phyloP scores from a whole-genome alignment of 108 stramenopile genomes.

The Licmophora abbreviata region DNA sequence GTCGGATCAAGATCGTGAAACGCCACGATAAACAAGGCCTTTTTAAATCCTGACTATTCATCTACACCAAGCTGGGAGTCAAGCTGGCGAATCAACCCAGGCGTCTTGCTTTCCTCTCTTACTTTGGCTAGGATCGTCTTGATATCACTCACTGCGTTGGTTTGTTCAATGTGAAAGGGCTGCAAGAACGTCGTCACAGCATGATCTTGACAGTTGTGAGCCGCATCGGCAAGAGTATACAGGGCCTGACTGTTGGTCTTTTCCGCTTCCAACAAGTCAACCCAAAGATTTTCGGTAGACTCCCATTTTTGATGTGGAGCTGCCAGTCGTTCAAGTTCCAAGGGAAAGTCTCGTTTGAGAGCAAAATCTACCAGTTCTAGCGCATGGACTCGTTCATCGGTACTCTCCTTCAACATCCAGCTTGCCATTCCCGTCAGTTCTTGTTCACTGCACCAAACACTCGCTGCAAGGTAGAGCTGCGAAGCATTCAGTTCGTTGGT shows the following conservation, averaged over 20 bases:
- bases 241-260: conserved; percentile 18
- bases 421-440: conserved; percentile 22
- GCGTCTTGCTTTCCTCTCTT: conserved; percentile 7
- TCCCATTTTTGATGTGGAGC: conserved; percentile 20
- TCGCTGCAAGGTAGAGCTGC: conserved; percentile 21
- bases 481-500: conserved; percentile 19
- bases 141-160: conserved; percentile 22
- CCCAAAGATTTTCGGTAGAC: conserved; percentile 17
- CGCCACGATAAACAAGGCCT: no score
- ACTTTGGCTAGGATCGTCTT: conserved; percentile 19
- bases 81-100: conserved; percentile 17
- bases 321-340: conserved; percentile 11
- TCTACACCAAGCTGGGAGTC: conserved; percentile 20
- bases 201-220: conserved; percentile 19
- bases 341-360: conserved; percentile 10
- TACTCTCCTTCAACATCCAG: conserved; percentile 23
- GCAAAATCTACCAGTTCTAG: conserved; percentile 21
- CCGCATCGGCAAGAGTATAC: conserved; percentile 15
- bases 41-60: no score
- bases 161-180: conserved; percentile 28
- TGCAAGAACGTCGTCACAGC: conserved; percentile 13
- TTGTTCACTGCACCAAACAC: conserved; percentile 19
- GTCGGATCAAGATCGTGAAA: no score
- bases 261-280: conserved; percentile 15
- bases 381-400: conserved; percentile 25